phyloP scores from a whole-genome alignment of 768 basidiomycete species.

The Jaapia argillacea region DNA sequence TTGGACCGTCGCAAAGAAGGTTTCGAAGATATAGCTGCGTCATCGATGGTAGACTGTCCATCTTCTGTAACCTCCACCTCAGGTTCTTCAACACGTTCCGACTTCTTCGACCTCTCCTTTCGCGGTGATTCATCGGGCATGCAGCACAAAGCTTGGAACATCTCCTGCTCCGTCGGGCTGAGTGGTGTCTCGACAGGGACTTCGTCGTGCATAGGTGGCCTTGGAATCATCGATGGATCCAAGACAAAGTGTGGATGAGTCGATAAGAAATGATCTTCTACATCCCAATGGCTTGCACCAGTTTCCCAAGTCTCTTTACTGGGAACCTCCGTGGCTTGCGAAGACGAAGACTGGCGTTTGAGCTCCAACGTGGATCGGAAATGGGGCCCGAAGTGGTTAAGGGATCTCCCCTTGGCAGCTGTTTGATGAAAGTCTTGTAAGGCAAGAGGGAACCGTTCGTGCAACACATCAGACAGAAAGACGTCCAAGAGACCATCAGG shows the following conservation, averaged over 20 bases:
- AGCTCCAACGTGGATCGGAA: constrained; percentile 45
- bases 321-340: constrained; percentile 14
- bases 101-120: too few species aligned
- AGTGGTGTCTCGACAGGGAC: constrained; percentile 38
- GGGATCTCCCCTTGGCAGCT: constrained; percentile 33
- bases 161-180: constrained; percentile 60
- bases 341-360: constrained; percentile 17
- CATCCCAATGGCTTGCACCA: constrained; percentile 9
- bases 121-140: constrained; percentile 14
- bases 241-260: constrained; percentile 13
- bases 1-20: constrained; percentile 52
- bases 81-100: too few species aligned
- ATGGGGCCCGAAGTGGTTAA: constrained; percentile 56
- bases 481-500: constrained; percentile 29
- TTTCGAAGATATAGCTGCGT: too few species aligned
- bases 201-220: constrained; percentile 5
- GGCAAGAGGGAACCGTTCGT: constrained; percentile 52
- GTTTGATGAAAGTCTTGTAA: constrained; percentile 47
- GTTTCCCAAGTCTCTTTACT: constrained; percentile 16
- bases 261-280: constrained; percentile 17
- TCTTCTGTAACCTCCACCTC: too few species aligned
- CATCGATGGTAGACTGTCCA: too few species aligned
- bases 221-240: neutral
- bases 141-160: constrained; percentile 55
- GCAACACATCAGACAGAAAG: constrained; percentile 55